Percentiles rank a stretch among this genome's conserved stretches.
Evolutionary conservation across 371 early-diverging fungal genomes (phyloP).

Genomic region (Mortierella sp.): DNA sequence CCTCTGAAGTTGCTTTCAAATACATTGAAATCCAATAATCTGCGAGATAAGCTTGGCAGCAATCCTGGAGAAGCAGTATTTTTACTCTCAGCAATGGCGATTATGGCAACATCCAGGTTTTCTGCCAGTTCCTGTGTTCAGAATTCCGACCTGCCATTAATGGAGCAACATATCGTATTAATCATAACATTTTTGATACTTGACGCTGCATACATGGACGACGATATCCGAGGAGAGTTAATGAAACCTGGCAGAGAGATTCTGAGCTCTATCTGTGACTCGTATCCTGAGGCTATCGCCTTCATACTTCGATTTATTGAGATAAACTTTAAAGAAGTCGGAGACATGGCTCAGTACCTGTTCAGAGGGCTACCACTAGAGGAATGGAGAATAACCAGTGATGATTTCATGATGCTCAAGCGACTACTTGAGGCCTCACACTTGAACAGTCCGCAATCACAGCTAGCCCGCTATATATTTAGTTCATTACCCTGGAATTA

Average conservation of each 20-base stretch:
- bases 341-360: slow-evolving; percentile 65
- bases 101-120: slow-evolving; percentile 22
- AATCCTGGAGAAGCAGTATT: slow-evolving; percentile 45
- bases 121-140: not conserved
- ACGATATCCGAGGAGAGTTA: slow-evolving; percentile 57
- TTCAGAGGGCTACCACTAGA: slow-evolving; percentile 64
- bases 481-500: slow-evolving; percentile 61
- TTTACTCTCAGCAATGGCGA: slow-evolving; percentile 41
- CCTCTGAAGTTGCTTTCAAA: slow-evolving; percentile 22
- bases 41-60: slow-evolving; percentile 44
- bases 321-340: slow-evolving; percentile 60
- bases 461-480: slow-evolving; percentile 62
- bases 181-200: slow-evolving; percentile 61
- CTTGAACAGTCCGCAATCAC: slow-evolving; percentile 39
- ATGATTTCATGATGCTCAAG: slow-evolving; percentile 60
- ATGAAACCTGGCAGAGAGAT: slow-evolving; percentile 66
- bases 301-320: slow-evolving; percentile 63
- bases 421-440: slow-evolving; percentile 54
- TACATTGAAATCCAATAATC: slow-evolving; percentile 37
- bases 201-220: slow-evolving; percentile 63
- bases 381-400: slow-evolving; percentile 59
- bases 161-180: slow-evolving; percentile 35
- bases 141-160: not conserved
- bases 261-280: slow-evolving; percentile 59
- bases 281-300: slow-evolving; percentile 59